phyloP scores from a whole-genome alignment of 2,329 filamentous ascomycete genomes.

The Mariannaea sp. region DNA sequence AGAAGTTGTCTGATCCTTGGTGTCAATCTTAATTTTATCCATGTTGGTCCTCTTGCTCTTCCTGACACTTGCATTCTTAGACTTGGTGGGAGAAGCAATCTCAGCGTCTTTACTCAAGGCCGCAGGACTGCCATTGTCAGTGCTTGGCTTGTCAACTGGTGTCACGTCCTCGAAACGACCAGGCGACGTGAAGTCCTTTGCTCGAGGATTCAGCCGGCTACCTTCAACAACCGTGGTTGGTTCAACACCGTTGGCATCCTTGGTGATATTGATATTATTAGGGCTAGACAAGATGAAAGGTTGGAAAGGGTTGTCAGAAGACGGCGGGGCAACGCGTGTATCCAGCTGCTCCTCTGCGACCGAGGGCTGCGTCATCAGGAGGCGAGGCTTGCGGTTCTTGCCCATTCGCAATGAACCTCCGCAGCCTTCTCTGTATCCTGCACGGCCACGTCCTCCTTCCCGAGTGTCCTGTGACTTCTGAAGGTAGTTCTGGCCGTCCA shows the following conservation, averaged over 20 bases:
- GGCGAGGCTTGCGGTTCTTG: conserved; percentile 38
- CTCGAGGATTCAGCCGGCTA: conserved; percentile 16
- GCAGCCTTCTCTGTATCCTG: conserved; percentile 35
- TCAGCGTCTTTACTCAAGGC: background rate
- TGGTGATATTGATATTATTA: background rate
- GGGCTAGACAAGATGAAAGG: background rate
- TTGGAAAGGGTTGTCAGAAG: conserved; percentile 24
- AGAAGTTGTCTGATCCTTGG: conserved; percentile 1
- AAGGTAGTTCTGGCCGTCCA: background rate
- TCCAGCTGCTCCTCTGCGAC: conserved; percentile 23
- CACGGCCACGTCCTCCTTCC: conserved; percentile 21
- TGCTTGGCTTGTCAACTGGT: background rate
- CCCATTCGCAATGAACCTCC: conserved; percentile 43
- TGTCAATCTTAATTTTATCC: background rate
- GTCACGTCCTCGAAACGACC: conserved; percentile 4
- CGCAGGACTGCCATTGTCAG: too few species aligned
- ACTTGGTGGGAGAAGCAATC: background rate
- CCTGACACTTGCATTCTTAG: conserved; percentile 12
- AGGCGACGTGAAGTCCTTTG: conserved; percentile 34
- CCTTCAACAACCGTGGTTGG: background rate
- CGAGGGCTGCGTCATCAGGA: conserved; percentile 21
- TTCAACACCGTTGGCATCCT: background rate
- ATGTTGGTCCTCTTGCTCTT: background rate
- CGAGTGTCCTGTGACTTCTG: conserved; percentile 17
- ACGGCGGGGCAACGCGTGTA: conserved; percentile 13